Evolutionary conservation across 1,284 basidiomycete genomes (phyloP), one percentile per base, ranked within the genome.

Genomic region (Veloboletus limbatus): DNA sequence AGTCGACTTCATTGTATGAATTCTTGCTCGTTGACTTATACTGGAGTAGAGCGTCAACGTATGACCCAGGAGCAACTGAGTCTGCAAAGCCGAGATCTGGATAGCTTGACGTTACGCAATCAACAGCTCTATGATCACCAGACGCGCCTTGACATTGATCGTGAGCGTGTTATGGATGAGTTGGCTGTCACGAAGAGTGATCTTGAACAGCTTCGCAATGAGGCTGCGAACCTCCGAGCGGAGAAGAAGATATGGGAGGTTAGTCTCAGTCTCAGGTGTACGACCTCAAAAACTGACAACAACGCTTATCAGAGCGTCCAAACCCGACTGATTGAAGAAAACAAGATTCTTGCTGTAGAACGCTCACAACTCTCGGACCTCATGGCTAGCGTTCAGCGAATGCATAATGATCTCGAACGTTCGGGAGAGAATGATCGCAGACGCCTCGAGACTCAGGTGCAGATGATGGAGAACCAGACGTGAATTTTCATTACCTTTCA

Each of bases 241-340:
- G 95, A 97, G 75, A 93, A 92, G 73, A 87, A 85, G 58, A 88
- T 94, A 33, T 92, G 88, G 87, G 88, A 90, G 82, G 91, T 89
- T 43, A 41, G 82, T 64, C 9, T 14, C 26, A 13, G 14, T 21
- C 6, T 14, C 4, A 8, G 9, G 6, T 25, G 6, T 9, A 6
- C 14, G 8, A 3, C 1, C 8, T 25, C 18, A 25, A 25, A 48
- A 14, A 44, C 41, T 51, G 27, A 54, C 30, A 32, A 43, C 24
- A 6, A 18, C 32, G 6, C 35, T 31, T 33, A 44, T 18, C 46
- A 87, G 90, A 81, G 79, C 52, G 77, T 88, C 13, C 88, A 95
- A 76, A 62, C 59, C 31, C 82, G 92, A 13, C 74, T 97, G 16
- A 77, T 88, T 7, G 85, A 92, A 40, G 94, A 97, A 68, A 93